phyloP scores from a whole-genome alignment of 306 rosid genomes.

The Spatholobus suberectus region DNA sequence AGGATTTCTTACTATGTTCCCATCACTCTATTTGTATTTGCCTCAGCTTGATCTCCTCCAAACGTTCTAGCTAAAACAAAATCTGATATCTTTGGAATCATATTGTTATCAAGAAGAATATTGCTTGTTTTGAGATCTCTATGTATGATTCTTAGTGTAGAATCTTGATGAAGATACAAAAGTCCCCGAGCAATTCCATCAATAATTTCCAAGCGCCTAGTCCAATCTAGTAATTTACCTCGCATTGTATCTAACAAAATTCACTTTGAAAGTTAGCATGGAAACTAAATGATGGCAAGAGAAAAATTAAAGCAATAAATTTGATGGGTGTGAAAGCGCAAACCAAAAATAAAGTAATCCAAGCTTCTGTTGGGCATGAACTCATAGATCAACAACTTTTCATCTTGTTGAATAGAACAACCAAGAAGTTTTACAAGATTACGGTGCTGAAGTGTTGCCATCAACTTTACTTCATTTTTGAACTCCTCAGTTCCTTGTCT shows the following conservation, averaged over 20 bases:
- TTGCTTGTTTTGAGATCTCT: conserved; percentile 25
- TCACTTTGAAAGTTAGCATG: neutral
- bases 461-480: conserved; percentile 28
- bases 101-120: conserved; percentile 12
- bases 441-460: conserved; percentile 30
- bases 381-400: conserved; percentile 9
- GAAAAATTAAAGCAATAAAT: neutral
- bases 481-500: neutral
- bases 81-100: conserved; percentile 30
- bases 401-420: conserved; percentile 9
- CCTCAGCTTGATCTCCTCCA: conserved; percentile 19
- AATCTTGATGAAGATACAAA: neutral
- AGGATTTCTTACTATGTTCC: conserved; percentile 5
- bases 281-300: neutral
- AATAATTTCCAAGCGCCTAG: neutral
- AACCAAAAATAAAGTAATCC: conserved; percentile 31
- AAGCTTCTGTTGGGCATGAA: conserved; percentile 32
- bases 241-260: neutral
- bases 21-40: conserved; percentile 21
- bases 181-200: conserved; percentile 19
- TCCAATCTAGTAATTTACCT: neutral
- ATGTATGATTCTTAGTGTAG: conserved; percentile 6
- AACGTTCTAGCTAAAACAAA: conserved; percentile 22
- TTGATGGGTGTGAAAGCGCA: neutral
- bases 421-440: conserved; percentile 34